Evolutionary conservation across 331 rosid species (phyloP), one percentile per base, ranked within the genome.

Genomic region (Rhamnella rubrinervis): DNA sequence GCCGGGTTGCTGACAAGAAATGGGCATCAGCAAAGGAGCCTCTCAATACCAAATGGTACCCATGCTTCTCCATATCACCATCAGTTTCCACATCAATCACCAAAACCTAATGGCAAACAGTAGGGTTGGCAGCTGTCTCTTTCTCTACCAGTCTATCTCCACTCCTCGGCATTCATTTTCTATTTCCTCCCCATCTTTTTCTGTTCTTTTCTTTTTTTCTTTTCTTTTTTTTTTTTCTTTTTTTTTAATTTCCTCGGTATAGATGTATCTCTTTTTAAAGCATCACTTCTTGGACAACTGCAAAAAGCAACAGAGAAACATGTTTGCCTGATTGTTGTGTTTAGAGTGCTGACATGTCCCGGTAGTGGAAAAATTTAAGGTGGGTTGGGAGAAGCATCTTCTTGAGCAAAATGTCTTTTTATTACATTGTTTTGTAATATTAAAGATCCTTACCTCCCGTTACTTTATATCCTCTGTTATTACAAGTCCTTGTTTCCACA

Each of bases 41-140:
- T 87, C 39, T 89, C 96, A 4, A 80, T 92, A 63, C 84, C 92
- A 49, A 81, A 87, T 50, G 92, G 95, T 40, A 58, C 84, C 70
- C 81, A 86, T 80, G 91, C 95, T 63, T 92, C 98, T 75, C 98
- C 96, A 52, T 89, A 81, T 80, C 96, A 89, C 74, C 91, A 78
- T 67, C 90, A 83, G 71, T 80, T 26, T 77, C 89, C 85, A 18
- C 89, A 81, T 65, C 96, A 63, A 70, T 89, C 93, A 17, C 96
- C 98, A 38, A 92, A 89, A 77, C 96, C 96, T 59, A 85, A 81
- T 46, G 89, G 74, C 81, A 89, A 88, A 83, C 67, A 88, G 35
- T 89, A 86, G 85, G 75, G 76, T 73, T 82, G 82, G 66, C 64
- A 63, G 70, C 38, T 72, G 37, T 78, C 72, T 70, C 58, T 66